Evolutionary conservation across 176 grass and related monocot genomes (phyloP), one percentile per base, ranked within the genome.

Genomic region (Oryza punctata): DNA sequence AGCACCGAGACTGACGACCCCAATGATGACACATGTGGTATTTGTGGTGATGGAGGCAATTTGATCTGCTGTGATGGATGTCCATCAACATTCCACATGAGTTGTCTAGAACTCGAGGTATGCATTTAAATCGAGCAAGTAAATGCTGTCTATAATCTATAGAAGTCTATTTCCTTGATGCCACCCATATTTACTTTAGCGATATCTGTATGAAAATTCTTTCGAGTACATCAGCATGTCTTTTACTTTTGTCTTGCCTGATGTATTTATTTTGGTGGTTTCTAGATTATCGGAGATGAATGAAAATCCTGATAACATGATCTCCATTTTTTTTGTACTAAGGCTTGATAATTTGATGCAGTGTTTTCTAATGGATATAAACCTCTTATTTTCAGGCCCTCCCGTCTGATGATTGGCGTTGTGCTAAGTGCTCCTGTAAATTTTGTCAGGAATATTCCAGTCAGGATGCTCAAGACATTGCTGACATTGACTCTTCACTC

Each of bases 51-150:
- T 92, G 97, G 97, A 49, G 97, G 97, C 38, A 76, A 89, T 87
- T 83, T 99, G 83, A 91, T 99, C 77, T 99, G 97, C 76, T 99
- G 97, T 81, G 97, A 99, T 52, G 86, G 89, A 74, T 99, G 97
- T 67, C 96, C 96, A 32, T 96, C 96, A 45, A 96, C 96, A 38
- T 98, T 98, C 79, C 96, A 98, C 90, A 87, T 98, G 84, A 86
- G 77, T 50, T 98, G 96, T 75, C 82, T 98, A 80, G 91, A 91
- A 79, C 85, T 98, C 5, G 80, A 95, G 90, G 93, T 95, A 89
- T 52, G 18, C 68, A 77, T 71, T 81, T 76, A 52, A 29, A 79
- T 79, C 29, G 25, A 79, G 43, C 63, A 70, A 75, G 57, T 70
- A 44, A 80, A 73, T 68, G 24, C 3, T 77, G 75, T 33, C 72